Evolutionary conservation across 202 grass and related monocot genomes (phyloP), one percentile per base, ranked within the genome.

Genomic region (Cymbopogon flexuosus): DNA sequence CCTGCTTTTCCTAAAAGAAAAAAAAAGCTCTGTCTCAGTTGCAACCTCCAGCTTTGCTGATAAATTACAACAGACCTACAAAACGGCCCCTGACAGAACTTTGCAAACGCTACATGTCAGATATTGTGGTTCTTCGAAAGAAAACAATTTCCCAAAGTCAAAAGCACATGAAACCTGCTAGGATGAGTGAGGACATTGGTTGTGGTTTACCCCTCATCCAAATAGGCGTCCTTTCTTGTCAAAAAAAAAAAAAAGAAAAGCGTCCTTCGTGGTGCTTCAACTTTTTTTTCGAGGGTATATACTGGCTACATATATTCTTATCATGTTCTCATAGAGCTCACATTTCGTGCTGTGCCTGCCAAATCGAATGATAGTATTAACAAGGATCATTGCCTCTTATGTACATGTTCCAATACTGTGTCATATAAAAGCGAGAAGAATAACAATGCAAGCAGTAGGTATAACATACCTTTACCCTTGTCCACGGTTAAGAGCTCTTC

Each of bases 401-500:
- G 31, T 33, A 33, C 31, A 4, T 33, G 31, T 33, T 33, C 31
- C 4, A 4, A 33, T 33, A 33, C 31, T 33, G 31, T 33, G 31
- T 33, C 31, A 33, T 33, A 33, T 33, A 33, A 33, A 33, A 33
- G 31, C 4, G 39, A 85, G 22, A 85, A 81, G 4, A 3, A 49
- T 14, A 14, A 59, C 11, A 2, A n/a, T 27, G 49, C 41, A 62
- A 47, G 51, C 39, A 68, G 24, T 22, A 68, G 58, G 35, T 21
- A 68, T 5, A 65, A n/a, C 74, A 67, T 78, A 70, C 61, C 60
- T 77, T 84, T 82, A 74, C 72, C 81, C 54, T 69, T 87, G 62
- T 78, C 83, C 49, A 8, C 27, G 69, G 78, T 58, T 75, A 94
- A 75, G 21, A 91, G 81, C 75, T 95, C 92, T 87, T 95, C 86